These are phyloP conservation scores for Pelargonium cotyledonis DNA, from an alignment of 441 rosid species.

Conservation along the genomic window DNA sequence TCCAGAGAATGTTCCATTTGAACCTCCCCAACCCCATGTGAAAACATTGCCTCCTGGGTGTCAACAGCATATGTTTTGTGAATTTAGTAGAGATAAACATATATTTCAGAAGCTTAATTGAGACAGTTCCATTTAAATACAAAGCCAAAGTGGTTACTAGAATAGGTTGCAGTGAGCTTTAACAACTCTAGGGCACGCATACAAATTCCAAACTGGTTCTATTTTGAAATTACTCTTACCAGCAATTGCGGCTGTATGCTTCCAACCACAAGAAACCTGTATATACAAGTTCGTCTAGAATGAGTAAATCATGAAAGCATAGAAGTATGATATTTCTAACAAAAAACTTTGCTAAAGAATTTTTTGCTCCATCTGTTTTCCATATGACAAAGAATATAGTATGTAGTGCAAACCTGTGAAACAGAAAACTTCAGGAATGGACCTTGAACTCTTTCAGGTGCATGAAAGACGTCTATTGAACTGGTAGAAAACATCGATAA, in stretches of 20 bases:
- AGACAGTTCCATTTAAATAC: not conserved
- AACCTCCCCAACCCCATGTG: slow-evolving; percentile 98
- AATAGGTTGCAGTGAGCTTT: not conserved
- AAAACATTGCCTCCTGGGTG: slow-evolving; percentile 59
- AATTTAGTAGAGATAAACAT: not conserved
- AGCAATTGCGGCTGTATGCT: slow-evolving; percentile 91
- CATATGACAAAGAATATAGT: not conserved
- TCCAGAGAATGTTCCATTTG: slow-evolving; percentile 78
- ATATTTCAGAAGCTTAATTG: not conserved
- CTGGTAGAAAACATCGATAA: slow-evolving; percentile 32
- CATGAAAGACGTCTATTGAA: slow-evolving; percentile 48
- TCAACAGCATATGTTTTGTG: slow-evolving; percentile 17
- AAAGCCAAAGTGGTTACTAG: not conserved
- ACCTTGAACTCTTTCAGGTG: slow-evolving; percentile 73
- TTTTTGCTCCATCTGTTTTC: not conserved
- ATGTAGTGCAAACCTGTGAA: slow-evolving; percentile 39
- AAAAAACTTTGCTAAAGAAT: not conserved
- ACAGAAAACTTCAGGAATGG: slow-evolving; percentile 58
- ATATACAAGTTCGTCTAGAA: slow-evolving; percentile 3
- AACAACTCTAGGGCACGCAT: not conserved
- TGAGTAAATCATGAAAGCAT: not conserved
- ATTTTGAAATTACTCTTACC: slow-evolving; percentile 34
- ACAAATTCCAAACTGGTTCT: not conserved
- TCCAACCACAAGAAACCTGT: slow-evolving; percentile 98
- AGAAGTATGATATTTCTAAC: not conserved